These are phyloP conservation scores for Trichoderma atroviride DNA, from an alignment of 2,329 filamentous ascomycete species.

Conservation along the genomic window DNA sequence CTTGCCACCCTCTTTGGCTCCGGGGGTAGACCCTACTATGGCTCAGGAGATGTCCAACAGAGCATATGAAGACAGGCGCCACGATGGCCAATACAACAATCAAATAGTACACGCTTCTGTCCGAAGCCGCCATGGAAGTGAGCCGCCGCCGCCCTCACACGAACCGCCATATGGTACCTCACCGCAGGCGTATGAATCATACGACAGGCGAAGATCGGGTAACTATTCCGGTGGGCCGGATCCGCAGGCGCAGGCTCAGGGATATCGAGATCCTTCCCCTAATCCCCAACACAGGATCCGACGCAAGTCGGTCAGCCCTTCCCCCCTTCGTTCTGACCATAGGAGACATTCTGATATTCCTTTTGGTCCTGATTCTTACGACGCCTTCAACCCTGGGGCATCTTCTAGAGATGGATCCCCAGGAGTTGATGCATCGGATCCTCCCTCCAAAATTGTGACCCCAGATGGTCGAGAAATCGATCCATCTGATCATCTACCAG, in stretches of 20 bases:
- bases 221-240: conserved; percentile 44
- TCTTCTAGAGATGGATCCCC: conserved; percentile 39
- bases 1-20: conserved; percentile 61
- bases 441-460: conserved; percentile 71
- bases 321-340: conserved; percentile 55
- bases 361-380: conserved; percentile 76
- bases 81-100: conserved; percentile 49
- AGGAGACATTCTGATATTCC: conserved; percentile 64
- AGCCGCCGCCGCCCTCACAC: conserved; percentile 35
- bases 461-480: conserved; percentile 77
- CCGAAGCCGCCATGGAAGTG: conserved; percentile 46
- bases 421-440: conserved; percentile 49
- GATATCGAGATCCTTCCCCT: conserved; percentile 43
- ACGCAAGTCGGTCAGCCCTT: conserved; percentile 76
- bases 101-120: conserved; percentile 46
- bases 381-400: conserved; percentile 66
- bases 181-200: conserved; percentile 44
- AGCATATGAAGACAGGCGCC: conserved; percentile 56
- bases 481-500: conserved; percentile 77
- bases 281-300: conserved; percentile 52
- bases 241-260: conserved; percentile 32
- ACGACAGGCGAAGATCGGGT: conserved; percentile 46
- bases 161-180: conserved; percentile 36
- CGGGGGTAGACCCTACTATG: conserved; percentile 60
- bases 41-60: conserved; percentile 60